Base-by-base conservation (phyloP, 2,329 filamentous ascomycete genomes). In the Pochonia chlamydosporia region DNA sequence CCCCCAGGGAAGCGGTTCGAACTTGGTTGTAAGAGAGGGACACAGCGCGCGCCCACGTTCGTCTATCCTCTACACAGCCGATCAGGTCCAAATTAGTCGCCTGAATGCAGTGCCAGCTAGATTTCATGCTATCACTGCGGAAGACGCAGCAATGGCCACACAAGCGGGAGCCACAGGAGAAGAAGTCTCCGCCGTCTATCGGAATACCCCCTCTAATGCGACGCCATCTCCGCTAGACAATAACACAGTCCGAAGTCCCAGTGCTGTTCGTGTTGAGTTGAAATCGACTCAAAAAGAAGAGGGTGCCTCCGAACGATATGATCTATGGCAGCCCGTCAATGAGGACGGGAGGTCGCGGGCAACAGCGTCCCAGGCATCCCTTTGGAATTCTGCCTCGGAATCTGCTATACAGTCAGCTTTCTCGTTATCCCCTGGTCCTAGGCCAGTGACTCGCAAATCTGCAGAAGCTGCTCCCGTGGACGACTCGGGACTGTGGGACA, bases 71-170 rank as follows among this genome's bases (percentile, higher is more conserved):
- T 28, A 24, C 18, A 44, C 36, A 8, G 47, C 44, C n/a, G 16
- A 46, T 28, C 36, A 42, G 20, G 26, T 49, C 5, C 30, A 44
- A 6, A 43, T 47, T 5, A 43, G 43, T 33, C 49, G 44, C 8
- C 11, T 31, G 23, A 42, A 43, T 25, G 40, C 35, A 43, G 35
- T 46, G 18, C 31, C 24, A 6, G 6, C 31, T 16, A 43, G 24
- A 14, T 7, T 25, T 5, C 23, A 37, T 10, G 16, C 21, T n/a
- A 28, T 3, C 33, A 30, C 16, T 21, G 31, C 24, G 13, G 4
- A 37, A 5, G n/a, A 37, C 16, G 20, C 35, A n/a, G 9, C 35
- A 9, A 3, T 6, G 18, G 5, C 23, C 14, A 23, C 24, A 18
- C 14, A 23, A n/a, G 9, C 13, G 33, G 25, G 13, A 8, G 31